Percentiles rank a stretch among this genome's conserved stretches.
These are phyloP conservation scores for Picea mariana DNA, from an alignment of 83 land plant genomes.

Conservation along the genomic window DNA sequence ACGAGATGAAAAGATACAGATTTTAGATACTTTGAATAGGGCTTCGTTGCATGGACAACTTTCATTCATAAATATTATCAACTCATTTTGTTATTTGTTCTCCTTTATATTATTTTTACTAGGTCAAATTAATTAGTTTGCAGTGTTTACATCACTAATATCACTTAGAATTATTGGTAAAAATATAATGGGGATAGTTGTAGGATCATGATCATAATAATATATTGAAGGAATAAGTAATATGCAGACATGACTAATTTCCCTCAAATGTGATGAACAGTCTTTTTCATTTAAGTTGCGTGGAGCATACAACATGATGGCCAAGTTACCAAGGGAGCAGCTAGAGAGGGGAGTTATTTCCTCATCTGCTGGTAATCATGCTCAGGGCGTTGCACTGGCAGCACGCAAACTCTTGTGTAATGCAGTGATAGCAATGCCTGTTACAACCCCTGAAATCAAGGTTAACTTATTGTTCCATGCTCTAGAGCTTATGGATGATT, in stretches of 20 bases:
- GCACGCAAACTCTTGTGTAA: conserved; percentile 72
- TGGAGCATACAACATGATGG: conserved; percentile 99
- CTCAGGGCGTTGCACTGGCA: conserved; percentile 96
- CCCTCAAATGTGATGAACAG: conserved; percentile 32
- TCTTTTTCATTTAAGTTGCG: conserved; percentile 95
- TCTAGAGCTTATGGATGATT: not conserved
- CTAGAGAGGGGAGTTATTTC: conserved; percentile 85
- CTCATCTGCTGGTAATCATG: conserved; percentile 98
- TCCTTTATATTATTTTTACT: not conserved
- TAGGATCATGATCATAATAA: not conserved
- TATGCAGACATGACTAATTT: not conserved
- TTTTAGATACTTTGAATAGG: not conserved
- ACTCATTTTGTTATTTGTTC: not conserved
- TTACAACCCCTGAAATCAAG: conserved; percentile 96
- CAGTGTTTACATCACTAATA: not conserved
- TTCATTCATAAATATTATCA: not conserved
- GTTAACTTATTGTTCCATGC: conserved; percentile 25
- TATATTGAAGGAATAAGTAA: not conserved
- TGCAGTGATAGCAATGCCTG: conserved; percentile 94
- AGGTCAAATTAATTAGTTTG: not conserved
- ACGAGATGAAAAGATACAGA: not conserved
- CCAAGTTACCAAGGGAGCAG: conserved; percentile 67
- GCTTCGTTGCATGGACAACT: not conserved
- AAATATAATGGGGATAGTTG: not conserved
- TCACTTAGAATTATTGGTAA: not conserved